Evolutionary conservation across 768 basidiomycete genomes (phyloP).

Genomic region (Tricholoma terreum): DNA sequence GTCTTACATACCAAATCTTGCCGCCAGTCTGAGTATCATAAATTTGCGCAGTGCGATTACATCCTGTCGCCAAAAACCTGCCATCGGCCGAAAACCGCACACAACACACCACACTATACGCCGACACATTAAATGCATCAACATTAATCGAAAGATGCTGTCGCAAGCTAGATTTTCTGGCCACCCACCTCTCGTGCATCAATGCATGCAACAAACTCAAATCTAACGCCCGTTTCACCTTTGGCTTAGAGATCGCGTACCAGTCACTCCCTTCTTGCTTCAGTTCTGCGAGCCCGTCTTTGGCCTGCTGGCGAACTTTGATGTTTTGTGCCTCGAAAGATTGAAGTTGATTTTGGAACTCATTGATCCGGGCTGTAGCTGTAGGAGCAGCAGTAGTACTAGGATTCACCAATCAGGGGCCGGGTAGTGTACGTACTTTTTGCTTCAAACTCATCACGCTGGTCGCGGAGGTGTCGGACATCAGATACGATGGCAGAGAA

Average conservation of each 20-base stretch:
- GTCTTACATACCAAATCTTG: slow-evolving; percentile 72
- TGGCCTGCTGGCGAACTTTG: slow-evolving; percentile 81
- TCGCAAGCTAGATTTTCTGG: too few species aligned
- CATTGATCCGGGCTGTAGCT: slow-evolving; percentile 83
- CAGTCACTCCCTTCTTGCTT: slow-evolving; percentile 82
- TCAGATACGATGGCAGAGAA: slow-evolving; percentile 76
- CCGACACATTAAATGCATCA: too few species aligned
- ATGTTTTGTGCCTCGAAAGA: slow-evolving; percentile 82
- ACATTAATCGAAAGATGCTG: too few species aligned
- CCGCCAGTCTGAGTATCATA: slow-evolving; percentile 88
- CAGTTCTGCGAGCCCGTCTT: slow-evolving; percentile 70
- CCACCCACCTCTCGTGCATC: slow-evolving; percentile 81
- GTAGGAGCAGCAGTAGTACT: too few species aligned
- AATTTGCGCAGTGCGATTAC: slow-evolving; percentile 94
- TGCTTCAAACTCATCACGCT: slow-evolving; percentile 86
- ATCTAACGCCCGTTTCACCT: slow-evolving; percentile 74
- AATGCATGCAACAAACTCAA: slow-evolving; percentile 81
- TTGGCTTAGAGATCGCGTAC: slow-evolving; percentile 86
- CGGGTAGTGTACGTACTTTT: slow-evolving; percentile 62
- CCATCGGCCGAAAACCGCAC: slow-evolving; percentile 94
- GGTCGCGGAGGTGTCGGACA: slow-evolving; percentile 59
- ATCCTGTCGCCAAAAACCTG: slow-evolving; percentile 90
- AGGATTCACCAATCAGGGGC: too few species aligned
- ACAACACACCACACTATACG: slow-evolving; percentile 65
- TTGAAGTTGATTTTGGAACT: slow-evolving; percentile 85